Percentiles rank a stretch among this genome's conserved stretches.
phyloP scores from a whole-genome alignment of 2,329 filamentous ascomycete species.

The Pezicula neosporulosa region DNA sequence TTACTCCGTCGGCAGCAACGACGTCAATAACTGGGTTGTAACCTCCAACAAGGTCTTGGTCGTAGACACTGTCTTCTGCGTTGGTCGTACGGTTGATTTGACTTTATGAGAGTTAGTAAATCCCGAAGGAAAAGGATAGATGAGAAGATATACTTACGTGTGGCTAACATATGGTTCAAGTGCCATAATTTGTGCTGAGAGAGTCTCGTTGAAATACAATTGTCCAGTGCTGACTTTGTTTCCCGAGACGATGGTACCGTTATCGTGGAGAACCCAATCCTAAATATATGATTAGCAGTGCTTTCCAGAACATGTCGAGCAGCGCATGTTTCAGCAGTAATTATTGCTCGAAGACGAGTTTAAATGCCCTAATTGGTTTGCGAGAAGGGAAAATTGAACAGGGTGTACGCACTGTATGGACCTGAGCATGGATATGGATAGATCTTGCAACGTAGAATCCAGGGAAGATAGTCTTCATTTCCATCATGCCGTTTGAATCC shows the following conservation, averaged over 20 bases:
- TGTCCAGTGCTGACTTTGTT: background rate
- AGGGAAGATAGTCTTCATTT: slow-evolving; percentile 38
- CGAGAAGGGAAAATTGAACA: too few species aligned
- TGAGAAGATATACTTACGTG: background rate
- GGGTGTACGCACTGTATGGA: slow-evolving; percentile 27
- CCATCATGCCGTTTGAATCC: slow-evolving; percentile 35
- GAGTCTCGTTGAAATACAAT: background rate
- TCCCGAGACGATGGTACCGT: background rate
- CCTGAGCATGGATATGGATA: slow-evolving; percentile 44
- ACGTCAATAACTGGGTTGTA: slow-evolving; percentile 28
- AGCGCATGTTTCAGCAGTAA: too few species aligned
- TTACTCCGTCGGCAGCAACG: slow-evolving; percentile 27
- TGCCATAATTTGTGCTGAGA: background rate
- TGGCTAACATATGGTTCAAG: background rate
- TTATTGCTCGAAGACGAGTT: too few species aligned
- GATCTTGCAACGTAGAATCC: slow-evolving; percentile 39
- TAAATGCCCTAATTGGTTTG: too few species aligned
- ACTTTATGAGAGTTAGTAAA: too few species aligned
- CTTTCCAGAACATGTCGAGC: too few species aligned
- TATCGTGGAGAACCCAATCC: background rate
- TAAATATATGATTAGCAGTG: too few species aligned
- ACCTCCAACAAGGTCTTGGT: slow-evolving; percentile 13
- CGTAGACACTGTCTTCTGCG: background rate
- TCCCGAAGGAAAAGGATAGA: too few species aligned
- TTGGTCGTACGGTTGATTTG: background rate